Evolutionary conservation across 2,329 filamentous ascomycete species (phyloP).

Genomic region (Pseudopyrenochaeta lycopersici): DNA sequence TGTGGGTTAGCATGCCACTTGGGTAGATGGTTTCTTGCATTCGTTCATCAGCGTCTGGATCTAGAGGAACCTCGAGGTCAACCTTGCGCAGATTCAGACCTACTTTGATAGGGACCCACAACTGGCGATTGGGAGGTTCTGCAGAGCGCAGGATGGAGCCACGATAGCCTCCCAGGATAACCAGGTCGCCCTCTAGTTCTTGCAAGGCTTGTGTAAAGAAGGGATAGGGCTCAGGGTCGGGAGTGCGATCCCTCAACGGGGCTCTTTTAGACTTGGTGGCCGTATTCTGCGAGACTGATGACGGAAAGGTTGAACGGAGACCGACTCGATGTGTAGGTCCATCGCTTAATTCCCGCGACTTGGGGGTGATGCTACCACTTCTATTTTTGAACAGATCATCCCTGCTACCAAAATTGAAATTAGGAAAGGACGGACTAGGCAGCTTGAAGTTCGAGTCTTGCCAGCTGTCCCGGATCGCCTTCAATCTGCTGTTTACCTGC

Average conservation of each 20-base stretch:
- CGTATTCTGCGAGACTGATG: slow-evolving; percentile 14
- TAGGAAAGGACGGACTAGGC: slow-evolving; percentile 63
- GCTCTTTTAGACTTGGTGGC: slow-evolving; percentile 25
- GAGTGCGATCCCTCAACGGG: slow-evolving; percentile 16
- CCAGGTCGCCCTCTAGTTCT: slow-evolving; percentile 80
- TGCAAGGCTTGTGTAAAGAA: slow-evolving; percentile 68
- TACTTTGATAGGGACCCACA: slow-evolving; percentile 95
- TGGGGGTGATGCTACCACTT: slow-evolving; percentile 20
- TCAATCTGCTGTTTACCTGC: slow-evolving; percentile 87
- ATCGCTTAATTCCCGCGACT: slow-evolving; percentile 19
- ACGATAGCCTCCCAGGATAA: slow-evolving; percentile 88
- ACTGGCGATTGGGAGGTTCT: slow-evolving; percentile 80
- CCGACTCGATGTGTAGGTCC: slow-evolving; percentile 20
- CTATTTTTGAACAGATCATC: slow-evolving; percentile 38
- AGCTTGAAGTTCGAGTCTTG: slow-evolving; percentile 81
- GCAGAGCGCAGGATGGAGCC: slow-evolving; percentile 89
- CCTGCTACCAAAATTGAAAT: slow-evolving; percentile 52
- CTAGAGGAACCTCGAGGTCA: slow-evolving; percentile 85
- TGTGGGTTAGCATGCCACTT: slow-evolving; percentile 88
- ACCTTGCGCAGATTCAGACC: slow-evolving; percentile 91
- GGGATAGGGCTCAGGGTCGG: slow-evolving; percentile 54
- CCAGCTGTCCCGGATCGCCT: slow-evolving; percentile 88
- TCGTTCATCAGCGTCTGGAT: slow-evolving; percentile 80
- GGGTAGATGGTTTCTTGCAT: slow-evolving; percentile 87
- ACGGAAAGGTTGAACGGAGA: slow-evolving; percentile 27